These are phyloP conservation scores for Exidia glandulosa DNA, from an alignment of 768 basidiomycete genomes.

Conservation along the genomic window DNA sequence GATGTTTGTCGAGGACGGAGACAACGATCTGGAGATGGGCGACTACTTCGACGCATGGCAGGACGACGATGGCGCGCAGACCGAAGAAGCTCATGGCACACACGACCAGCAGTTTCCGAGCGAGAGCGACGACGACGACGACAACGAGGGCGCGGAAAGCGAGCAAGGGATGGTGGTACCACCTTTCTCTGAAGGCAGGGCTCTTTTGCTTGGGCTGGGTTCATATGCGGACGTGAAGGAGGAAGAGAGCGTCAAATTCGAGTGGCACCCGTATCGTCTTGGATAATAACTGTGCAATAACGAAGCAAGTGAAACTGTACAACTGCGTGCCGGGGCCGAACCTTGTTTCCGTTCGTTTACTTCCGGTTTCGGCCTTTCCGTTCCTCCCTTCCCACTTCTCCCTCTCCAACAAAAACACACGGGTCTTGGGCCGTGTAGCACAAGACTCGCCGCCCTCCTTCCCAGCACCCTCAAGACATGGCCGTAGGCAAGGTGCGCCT, in stretches of 20 bases:
- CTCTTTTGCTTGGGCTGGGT: neutral
- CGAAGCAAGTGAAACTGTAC: neutral
- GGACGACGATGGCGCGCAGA: too few species aligned
- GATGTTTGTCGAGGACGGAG: too few species aligned
- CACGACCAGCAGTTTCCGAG: too few species aligned
- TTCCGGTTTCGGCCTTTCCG: neutral
- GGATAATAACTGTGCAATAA: neutral
- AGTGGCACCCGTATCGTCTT: neutral
- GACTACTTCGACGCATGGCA: too few species aligned
- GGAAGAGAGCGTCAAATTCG: neutral
- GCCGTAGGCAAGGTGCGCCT: slow-evolving; percentile 76
- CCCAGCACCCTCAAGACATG: slow-evolving; percentile 42
- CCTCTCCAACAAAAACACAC: neutral
- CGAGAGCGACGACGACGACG: too few species aligned
- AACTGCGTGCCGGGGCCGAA: neutral
- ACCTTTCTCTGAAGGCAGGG: neutral
- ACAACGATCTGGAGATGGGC: too few species aligned
- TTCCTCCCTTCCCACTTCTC: neutral
- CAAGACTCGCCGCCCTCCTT: slow-evolving; percentile 23
- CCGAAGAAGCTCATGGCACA: too few species aligned
- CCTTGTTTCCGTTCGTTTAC: neutral
- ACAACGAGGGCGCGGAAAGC: neutral
- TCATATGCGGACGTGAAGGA: neutral
- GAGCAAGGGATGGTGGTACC: too few species aligned
- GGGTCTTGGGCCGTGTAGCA: neutral